Evolutionary conservation across 106 monocot species (phyloP).

Genomic region (Ottelia alismoides): DNA sequence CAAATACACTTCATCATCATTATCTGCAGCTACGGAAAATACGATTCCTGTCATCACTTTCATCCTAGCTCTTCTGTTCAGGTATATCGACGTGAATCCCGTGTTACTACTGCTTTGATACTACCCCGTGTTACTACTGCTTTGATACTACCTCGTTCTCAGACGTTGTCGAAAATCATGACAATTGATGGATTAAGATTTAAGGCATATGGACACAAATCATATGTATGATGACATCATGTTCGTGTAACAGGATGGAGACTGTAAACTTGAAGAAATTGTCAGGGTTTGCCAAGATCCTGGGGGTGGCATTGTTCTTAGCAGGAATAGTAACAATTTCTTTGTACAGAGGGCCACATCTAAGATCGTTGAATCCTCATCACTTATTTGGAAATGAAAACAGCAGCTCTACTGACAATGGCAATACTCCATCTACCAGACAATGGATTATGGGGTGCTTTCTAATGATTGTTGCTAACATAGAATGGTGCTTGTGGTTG

Average conservation of each 20-base stretch:
- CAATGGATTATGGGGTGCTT: conserved; percentile 14
- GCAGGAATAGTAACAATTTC: conserved; percentile 6
- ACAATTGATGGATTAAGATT: too few species aligned
- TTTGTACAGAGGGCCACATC: conserved; percentile 7
- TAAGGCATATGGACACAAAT: too few species aligned
- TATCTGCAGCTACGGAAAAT: neutral
- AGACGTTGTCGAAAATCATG: too few species aligned
- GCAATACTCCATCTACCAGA: neutral
- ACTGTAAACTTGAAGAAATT: conserved; percentile 4
- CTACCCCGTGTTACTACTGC: too few species aligned
- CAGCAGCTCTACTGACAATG: neutral
- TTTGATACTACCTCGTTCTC: too few species aligned
- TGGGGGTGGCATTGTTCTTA: conserved; percentile 7
- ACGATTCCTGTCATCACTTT: conserved; percentile 2
- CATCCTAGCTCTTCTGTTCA: neutral
- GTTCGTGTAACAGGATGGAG: conserved; percentile 19
- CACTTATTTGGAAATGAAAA: conserved; percentile 3
- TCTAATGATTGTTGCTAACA: conserved; percentile 13
- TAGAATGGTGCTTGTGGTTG: conserved; percentile 15
- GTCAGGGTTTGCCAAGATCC: conserved; percentile 4
- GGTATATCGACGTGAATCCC: too few species aligned
- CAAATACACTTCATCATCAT: neutral
- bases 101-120: too few species aligned
- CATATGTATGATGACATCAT: too few species aligned
- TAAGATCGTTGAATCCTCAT: conserved; percentile 16